Percentiles rank a stretch among this genome's conserved stretches.
phyloP scores from a whole-genome alignment of 345 rosid species.

The Camelina sativa region DNA sequence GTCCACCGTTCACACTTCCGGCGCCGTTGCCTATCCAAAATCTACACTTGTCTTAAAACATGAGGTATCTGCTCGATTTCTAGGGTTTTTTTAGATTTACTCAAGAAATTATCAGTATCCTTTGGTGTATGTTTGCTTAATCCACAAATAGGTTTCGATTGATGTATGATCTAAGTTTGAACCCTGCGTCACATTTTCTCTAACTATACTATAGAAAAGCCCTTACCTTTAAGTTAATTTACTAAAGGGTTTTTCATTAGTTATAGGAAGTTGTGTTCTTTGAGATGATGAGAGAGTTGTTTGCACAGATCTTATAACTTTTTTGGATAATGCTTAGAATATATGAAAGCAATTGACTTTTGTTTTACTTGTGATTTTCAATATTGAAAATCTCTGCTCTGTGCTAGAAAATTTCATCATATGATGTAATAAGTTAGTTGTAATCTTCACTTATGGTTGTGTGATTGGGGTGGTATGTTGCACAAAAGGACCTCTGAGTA shows the following conservation, averaged over 20 bases:
- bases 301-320: slow-evolving; percentile 1
- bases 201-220: neutral
- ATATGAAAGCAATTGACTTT: neutral
- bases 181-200: neutral
- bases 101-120: neutral
- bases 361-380: neutral
- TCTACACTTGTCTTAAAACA: slow-evolving; percentile 4
- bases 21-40: neutral
- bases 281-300: neutral
- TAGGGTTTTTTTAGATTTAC: slow-evolving; percentile 6
- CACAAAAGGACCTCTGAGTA: neutral
- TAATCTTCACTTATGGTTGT: neutral
- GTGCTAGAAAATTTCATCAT: neutral
- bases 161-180: slow-evolving; percentile 3
- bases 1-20: slow-evolving; percentile 6
- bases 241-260: slow-evolving; percentile 9
- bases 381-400: neutral
- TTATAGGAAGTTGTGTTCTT: neutral
- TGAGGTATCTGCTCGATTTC: slow-evolving; percentile 37
- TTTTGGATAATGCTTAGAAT: neutral
- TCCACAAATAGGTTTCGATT: neutral
- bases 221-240: neutral
- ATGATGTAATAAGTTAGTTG: neutral
- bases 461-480: slow-evolving; percentile 14
- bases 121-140: slow-evolving; percentile 23